Conservation (phyloP, 78 protist genomes). For the Dictyostelium citrinum region DNA sequence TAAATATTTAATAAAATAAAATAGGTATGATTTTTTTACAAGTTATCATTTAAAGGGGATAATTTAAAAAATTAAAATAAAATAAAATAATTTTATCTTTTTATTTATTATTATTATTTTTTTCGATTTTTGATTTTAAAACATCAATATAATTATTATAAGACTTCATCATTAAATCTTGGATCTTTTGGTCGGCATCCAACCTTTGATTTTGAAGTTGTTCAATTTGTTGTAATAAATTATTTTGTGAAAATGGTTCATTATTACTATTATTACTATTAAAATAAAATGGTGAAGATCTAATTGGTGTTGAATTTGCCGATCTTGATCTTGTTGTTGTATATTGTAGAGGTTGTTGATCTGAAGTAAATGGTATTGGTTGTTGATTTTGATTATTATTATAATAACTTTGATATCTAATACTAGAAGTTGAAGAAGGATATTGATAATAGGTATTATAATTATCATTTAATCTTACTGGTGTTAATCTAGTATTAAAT, state of each 20-base stretch:
- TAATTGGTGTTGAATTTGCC: neutral
- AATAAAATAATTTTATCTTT: neutral
- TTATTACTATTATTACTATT: neutral
- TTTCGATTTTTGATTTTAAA: neutral
- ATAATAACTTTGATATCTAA: neutral
- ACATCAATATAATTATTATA: neutral
- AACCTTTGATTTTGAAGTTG: slow-evolving; percentile 11
- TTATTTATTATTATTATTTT: neutral
- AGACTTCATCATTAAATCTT: neutral
- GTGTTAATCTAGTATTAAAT: neutral
- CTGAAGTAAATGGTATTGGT: neutral
- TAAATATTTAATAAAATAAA: too few relatives aligned
- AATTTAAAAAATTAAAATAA: too few relatives aligned
- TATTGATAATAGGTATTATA: neutral
- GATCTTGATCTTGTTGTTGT: slow-evolving; percentile 1
- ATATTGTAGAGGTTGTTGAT: neutral
- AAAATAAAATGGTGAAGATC: neutral
- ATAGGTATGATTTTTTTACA: too few relatives aligned
- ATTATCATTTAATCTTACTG: neutral
- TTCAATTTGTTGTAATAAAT: slow-evolving; percentile 16
- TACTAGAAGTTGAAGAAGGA: neutral
- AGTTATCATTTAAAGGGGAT: too few relatives aligned
- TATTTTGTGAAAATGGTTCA: neutral
- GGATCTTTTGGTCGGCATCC: neutral
- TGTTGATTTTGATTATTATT: neutral